Evolutionary conservation across 768 basidiomycete species (phyloP).

Genomic region (Imleria badia): DNA sequence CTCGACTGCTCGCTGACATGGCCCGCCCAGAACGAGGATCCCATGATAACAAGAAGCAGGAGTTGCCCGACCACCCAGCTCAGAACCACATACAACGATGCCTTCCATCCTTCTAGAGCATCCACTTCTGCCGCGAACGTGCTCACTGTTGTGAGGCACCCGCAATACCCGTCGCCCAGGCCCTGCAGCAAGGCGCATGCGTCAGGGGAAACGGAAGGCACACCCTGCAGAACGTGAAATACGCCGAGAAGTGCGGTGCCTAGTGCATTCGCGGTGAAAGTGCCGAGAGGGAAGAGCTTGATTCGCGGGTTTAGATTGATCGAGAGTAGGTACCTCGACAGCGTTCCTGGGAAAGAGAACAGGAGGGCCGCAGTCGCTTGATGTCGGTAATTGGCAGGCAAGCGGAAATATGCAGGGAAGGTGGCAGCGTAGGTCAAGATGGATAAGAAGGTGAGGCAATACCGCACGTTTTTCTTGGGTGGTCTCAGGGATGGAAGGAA

Average conservation of each 20-base stretch:
- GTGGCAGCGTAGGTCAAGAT: conserved; percentile 71
- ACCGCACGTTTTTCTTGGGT: conserved; percentile 46
- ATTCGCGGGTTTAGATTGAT: conserved; percentile 64
- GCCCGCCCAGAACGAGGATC: conserved; percentile 58
- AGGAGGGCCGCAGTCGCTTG: conserved; percentile 84
- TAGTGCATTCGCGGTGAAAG: conserved; percentile 69
- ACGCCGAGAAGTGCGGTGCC: conserved; percentile 83
- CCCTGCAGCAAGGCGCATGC: conserved; percentile 79
- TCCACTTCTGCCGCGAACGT: conserved; percentile 85
- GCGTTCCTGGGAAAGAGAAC: conserved; percentile 86
- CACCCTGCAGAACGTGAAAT: conserved; percentile 69
- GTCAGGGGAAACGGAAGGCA: conserved; percentile 40
- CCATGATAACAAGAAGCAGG: conserved; percentile 69
- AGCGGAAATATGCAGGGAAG: conserved; percentile 75
- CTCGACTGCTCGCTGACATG: conserved; percentile 44
- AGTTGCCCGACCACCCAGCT: conserved; percentile 74
- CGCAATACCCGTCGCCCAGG: conserved; percentile 89
- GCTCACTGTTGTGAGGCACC: conserved; percentile 90
- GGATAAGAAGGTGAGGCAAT: conserved; percentile 52
- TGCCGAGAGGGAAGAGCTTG: conserved; percentile 71
- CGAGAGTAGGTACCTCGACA: conserved; percentile 81
- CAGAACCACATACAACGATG: conserved; percentile 63
- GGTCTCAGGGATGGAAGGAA: conserved; percentile 42
- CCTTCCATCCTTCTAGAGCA: conserved; percentile 54
- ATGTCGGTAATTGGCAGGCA: conserved; percentile 67